Base-by-base conservation (phyloP, 2,329 filamentous ascomycete genomes). In the Neonectria hederae region DNA sequence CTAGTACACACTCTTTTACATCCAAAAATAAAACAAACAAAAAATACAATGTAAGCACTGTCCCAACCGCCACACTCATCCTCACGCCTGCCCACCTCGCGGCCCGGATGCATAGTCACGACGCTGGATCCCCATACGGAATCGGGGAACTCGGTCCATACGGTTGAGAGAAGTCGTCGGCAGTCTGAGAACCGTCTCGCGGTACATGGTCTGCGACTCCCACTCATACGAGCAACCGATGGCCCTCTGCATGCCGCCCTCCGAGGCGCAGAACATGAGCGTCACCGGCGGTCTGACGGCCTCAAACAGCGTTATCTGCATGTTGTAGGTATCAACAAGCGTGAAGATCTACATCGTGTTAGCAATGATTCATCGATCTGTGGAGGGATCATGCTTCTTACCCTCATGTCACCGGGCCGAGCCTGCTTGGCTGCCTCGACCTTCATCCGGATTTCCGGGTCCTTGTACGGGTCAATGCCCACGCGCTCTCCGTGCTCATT, bases 321-420 rank as follows among this genome's bases (percentile, higher is more conserved):
- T 76, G 66, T 74, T 76, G 62, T 74, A 76, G 1, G 77, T 79
- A 38, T 80, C 78, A 0, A 79, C 75, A 14, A 80, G 73, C 2
- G 78, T 80, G 38, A 80, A 80, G 28, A 78, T 68, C 69, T 75
- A 49, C 2, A 4, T 7, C 22, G 10, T n/a, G 48, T 70, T 28
- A 69, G 68, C 28, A 10, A 46, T n/a, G 11, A 17, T 14, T 26
- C 11, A 9, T 21, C 21, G n/a, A 0, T 24, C 13, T 35, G 14
- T 38, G 35, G 13, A 22, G 4, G 8, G n/a, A 5, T 5, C 6
- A 7, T 14, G 24, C 19, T 9, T 38, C 72, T 68, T 62, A 74
- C 75, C 56, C 74, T 71, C 68, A 69, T 71, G 7, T 77, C 69
- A 0, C 72, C 74, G 1, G 75, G 74, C 8, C 60, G 63, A 21